Evolutionary conservation across 768 basidiomycete species (phyloP).

Genomic region (Xerocomellus amylosporus): DNA sequence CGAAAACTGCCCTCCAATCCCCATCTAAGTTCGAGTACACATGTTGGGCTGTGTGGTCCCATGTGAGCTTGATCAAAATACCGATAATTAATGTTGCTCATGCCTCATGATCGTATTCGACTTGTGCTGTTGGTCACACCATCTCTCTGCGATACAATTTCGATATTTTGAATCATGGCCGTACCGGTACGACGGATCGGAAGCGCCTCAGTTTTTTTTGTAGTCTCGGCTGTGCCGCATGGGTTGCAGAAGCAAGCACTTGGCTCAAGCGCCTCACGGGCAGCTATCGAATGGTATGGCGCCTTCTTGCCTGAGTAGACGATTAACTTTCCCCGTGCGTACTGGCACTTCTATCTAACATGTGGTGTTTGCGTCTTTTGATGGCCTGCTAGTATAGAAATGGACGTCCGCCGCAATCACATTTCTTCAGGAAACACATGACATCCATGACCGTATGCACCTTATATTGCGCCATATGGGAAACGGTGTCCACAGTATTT

Average conservation of each 20-base stretch:
- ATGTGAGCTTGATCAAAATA: too few species aligned
- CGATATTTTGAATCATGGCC: too few species aligned
- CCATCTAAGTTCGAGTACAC: too few species aligned
- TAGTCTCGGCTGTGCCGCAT: not conserved
- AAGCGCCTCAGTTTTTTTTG: too few species aligned
- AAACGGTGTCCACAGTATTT: not conserved
- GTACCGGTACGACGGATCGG: too few species aligned
- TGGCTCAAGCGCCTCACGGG: not conserved
- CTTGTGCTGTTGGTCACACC: too few species aligned
- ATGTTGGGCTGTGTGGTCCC: too few species aligned
- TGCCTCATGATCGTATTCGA: too few species aligned
- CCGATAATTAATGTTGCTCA: too few species aligned
- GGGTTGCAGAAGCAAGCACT: not conserved
- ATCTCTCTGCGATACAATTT: too few species aligned
- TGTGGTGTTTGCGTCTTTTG: not conserved
- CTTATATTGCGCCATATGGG: not conserved
- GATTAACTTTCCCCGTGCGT: not conserved
- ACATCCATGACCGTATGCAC: not conserved
- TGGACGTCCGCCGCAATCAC: not conserved
- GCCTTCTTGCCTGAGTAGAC: not conserved
- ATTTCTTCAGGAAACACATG: not conserved
- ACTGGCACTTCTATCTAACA: not conserved
- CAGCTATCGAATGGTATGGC: not conserved
- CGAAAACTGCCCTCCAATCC: too few species aligned
- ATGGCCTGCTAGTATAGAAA: not conserved